Conservation (phyloP, 2,329 filamentous ascomycete species). For the Aspergillus awamori region DNA sequence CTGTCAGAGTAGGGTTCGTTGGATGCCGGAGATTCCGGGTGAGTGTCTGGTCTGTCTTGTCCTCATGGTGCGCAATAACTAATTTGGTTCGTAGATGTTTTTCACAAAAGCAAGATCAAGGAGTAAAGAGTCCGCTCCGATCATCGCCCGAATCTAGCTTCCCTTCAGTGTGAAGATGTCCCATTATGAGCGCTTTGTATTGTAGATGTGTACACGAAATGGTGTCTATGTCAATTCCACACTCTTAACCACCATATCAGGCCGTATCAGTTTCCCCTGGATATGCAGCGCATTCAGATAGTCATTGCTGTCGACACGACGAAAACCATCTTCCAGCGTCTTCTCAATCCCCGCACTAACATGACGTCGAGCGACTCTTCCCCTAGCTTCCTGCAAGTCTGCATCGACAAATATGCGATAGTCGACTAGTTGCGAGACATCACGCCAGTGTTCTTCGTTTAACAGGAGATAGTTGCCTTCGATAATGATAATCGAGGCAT, state of each 20-base stretch:
- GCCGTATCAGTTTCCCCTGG: slow-evolving; percentile 28
- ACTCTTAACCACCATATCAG: slow-evolving; percentile 34
- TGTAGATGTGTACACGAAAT: not conserved
- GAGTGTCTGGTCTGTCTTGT: slow-evolving; percentile 22
- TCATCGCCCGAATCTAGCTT: not conserved
- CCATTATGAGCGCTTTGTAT: not conserved
- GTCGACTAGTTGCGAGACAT: slow-evolving; percentile 40
- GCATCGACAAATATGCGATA: slow-evolving; percentile 48
- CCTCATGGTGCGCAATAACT: not conserved
- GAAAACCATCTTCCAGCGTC: slow-evolving; percentile 38
- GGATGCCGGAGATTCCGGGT: slow-evolving; percentile 57
- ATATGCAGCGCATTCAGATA: slow-evolving; percentile 39
- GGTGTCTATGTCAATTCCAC: not conserved
- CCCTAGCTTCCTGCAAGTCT: slow-evolving; percentile 39
- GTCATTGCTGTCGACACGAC: slow-evolving; percentile 45
- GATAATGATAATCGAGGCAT: slow-evolving; percentile 26
- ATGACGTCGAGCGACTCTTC: slow-evolving; percentile 46
- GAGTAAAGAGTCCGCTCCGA: slow-evolving; percentile 31
- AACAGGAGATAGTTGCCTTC: slow-evolving; percentile 35
- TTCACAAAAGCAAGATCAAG: slow-evolving; percentile 52
- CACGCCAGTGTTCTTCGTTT: slow-evolving; percentile 14
- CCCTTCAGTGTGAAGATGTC: too few species aligned
- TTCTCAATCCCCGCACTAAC: slow-evolving; percentile 46
- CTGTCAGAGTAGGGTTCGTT: slow-evolving; percentile 50
- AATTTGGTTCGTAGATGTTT: slow-evolving; percentile 39